Conservation (phyloP, 768 basidiomycete genomes). For the Termitomyces sp. region DNA sequence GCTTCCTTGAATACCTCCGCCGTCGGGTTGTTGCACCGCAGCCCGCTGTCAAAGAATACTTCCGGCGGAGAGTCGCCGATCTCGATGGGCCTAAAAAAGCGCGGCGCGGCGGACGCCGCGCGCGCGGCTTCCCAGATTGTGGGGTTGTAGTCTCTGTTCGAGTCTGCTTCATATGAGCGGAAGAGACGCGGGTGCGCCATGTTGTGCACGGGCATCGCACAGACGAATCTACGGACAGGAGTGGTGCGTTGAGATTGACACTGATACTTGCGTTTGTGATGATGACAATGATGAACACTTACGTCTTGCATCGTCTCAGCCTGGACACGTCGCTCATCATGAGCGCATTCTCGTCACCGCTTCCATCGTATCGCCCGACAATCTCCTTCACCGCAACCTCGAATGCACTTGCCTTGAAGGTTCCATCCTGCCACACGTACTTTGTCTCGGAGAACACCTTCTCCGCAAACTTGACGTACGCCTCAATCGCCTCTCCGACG, state of each 20-base stretch:
- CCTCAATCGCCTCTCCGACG: too few relatives aligned
- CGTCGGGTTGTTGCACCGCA: constrained; percentile 12
- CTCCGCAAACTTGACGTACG: too few relatives aligned
- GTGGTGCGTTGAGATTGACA: too few relatives aligned
- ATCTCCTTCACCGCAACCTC: neutral
- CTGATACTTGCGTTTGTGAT: too few relatives aligned
- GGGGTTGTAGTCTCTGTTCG: constrained; percentile 5
- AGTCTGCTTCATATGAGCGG: neutral
- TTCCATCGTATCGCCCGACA: neutral
- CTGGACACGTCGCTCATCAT: neutral
- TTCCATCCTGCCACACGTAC: neutral
- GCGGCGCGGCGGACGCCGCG: constrained; percentile 21
- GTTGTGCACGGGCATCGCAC: constrained; percentile 2
- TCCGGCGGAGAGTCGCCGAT: constrained; percentile 6
- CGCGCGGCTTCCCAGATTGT: constrained; percentile 24
- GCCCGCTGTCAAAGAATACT: constrained; percentile 9
- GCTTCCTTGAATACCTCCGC: neutral
- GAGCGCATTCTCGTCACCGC: neutral
- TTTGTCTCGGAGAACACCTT: neutral
- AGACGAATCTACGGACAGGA: neutral
- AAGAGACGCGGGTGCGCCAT: neutral
- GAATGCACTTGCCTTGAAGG: neutral
- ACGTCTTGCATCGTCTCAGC: constrained; percentile 1
- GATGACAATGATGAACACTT: too few relatives aligned
- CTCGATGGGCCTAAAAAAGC: constrained; percentile 17